phyloP scores from a whole-genome alignment of 768 basidiomycete species.

The Trametes coccinea region DNA sequence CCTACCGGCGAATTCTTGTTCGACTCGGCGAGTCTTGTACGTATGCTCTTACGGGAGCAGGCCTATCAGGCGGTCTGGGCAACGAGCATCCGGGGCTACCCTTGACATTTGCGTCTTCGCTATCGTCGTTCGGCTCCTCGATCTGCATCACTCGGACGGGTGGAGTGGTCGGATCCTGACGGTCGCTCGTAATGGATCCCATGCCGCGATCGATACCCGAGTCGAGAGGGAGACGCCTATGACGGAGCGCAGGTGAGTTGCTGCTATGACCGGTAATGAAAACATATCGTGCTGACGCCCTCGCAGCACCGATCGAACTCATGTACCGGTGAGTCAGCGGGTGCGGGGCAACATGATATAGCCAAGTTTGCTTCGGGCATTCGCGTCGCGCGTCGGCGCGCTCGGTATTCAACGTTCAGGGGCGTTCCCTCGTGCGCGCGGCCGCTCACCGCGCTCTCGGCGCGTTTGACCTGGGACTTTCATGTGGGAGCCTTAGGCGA shows the following conservation, averaged over 20 bases:
- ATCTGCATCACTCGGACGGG: neutral
- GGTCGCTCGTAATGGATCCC: neutral
- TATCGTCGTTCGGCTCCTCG: neutral
- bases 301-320: neutral
- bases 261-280: neutral
- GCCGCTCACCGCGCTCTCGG: too few relatives aligned
- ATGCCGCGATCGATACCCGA: too few relatives aligned
- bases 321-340: neutral
- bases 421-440: too few relatives aligned
- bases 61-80: neutral
- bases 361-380: neutral
- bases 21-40: neutral
- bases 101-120: neutral
- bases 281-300: neutral
- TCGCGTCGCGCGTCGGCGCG: neutral
- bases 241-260: neutral
- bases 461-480: neutral
- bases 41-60: neutral
- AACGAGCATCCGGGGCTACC: neutral
- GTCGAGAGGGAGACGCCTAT: too few relatives aligned
- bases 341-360: neutral
- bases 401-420: too few relatives aligned
- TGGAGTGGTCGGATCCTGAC: neutral
- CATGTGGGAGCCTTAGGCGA: neutral
- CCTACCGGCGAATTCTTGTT: neutral